Base-by-base conservation (phyloP, 257 asterid species). In the Petunia secreta region DNA sequence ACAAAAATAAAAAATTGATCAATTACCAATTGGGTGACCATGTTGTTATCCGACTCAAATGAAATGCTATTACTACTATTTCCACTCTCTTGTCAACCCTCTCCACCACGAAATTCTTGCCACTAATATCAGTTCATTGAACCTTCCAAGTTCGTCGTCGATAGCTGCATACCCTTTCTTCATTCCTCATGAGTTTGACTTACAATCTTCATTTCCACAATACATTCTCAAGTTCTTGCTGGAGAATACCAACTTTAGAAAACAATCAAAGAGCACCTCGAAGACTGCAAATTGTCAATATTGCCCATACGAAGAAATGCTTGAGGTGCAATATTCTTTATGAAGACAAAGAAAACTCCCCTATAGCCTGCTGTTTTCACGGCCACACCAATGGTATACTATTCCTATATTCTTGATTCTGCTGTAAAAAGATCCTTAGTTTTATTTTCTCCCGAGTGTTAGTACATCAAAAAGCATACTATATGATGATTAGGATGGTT, bases 241-340 rank as follows among this genome's bases (percentile, higher is more conserved):
- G 73, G 4, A 16, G 36, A 79, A 68, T 25, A 57, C 76, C 52
- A 5, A 79, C 0, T 59, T 75, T 81, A 81, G 59, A 77, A 78
- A 16, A 57, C 77, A 78, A 65, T 41, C 58, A 58, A 75, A 83
- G 57, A 82, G 77, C 71, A 50, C 76, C 85, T 66, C 80, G 16
- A 48, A 87, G 71, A 79, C 46, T 84, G 79, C 86, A 64, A 82
- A 81, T 87, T 59, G 43, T 59, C 9, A 77, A 83, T 78, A 25
- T 25, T 25, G 85, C 89, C 16, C 90, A 82, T 41, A 66, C 40
- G 79, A 91, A 85, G 87, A 88, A 77, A 67, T 92, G 97, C 77
- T 88, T 92, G 88, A 84, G 95, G 77, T 90, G 92, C 86, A 87
- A 85, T 80, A 86, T 80, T 16, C 64, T 86, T 83, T 92, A 88